Conservation (phyloP, 192 early-diverging fungal genomes). For the Entomortierella beljakovae region DNA sequence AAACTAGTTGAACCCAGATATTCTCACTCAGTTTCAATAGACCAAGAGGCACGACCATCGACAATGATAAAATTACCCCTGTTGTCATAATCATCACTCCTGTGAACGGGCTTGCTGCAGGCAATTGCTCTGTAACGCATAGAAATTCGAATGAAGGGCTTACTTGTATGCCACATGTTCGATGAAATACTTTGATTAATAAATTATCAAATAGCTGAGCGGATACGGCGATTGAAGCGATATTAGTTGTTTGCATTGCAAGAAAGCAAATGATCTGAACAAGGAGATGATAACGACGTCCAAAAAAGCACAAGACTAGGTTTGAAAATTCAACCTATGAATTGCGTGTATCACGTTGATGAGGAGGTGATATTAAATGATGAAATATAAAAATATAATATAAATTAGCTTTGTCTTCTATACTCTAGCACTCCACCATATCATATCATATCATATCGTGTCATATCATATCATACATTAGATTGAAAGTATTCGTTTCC, state of each 20-base stretch:
- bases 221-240: conserved; percentile 77
- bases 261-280: conserved; percentile 75
- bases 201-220: conserved; percentile 79
- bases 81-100: conserved; percentile 34
- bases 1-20: conserved; percentile 73
- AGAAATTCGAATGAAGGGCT: conserved; percentile 63
- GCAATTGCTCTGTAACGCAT: conserved; percentile 56
- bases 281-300: conserved; percentile 68
- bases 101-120: conserved; percentile 27
- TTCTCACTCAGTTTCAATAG: conserved; percentile 75
- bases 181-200: conserved; percentile 65
- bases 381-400: background rate
- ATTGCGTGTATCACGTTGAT: too few species aligned
- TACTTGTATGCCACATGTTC: conserved; percentile 76
- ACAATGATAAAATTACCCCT: conserved; percentile 13
- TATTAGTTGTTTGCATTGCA: conserved; percentile 76
- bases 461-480: conserved; percentile 22
- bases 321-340: conserved; percentile 75
- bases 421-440: too few species aligned
- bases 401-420: background rate
- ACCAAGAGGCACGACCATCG: conserved; percentile 69
- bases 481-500: conserved; percentile 80
- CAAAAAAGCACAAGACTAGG: conserved; percentile 74
- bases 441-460: background rate
- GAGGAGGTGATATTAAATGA: background rate